Base-by-base conservation (phyloP, 2,329 filamentous ascomycete genomes). In the Sporothrix curviconia region DNA sequence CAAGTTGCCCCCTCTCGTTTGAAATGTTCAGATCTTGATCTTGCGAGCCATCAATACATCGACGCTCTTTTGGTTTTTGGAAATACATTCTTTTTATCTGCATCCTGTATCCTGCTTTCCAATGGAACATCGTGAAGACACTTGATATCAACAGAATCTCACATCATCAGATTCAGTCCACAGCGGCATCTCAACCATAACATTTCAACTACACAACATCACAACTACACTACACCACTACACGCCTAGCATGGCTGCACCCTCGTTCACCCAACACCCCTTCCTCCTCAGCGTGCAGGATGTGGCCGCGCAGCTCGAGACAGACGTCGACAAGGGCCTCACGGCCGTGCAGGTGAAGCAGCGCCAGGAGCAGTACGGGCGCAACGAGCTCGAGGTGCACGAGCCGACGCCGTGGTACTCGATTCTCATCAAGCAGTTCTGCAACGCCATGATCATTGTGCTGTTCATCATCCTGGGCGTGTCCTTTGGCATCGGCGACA, bases 401-500 rank as follows among this genome's bases (percentile, higher is more conserved):
- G 83, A 80, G 28, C 81, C 81, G 28, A 84, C 91, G 49, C 81
- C 80, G 67, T 78, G 84, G 86, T 76, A 84, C 65, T 91, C 85
- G 64, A 89, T 91, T 42, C 73, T 91, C 47, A 73, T 87, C 58
- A 85, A 86, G 64, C 87, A 91, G 69, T 70, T 90, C 22, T 81
- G 84, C 67, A 91, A 91, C 75, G 87, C 87, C 58, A 90, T 90
- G 87, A 87, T 87, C 22, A 37, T 57, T 9, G 55, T 90, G 50
- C 79, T 92, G 53, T 76, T 89, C 55, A 86, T 92, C 65, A 87
- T 87, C 65, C 90, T 91, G 85, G 85, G 82, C 46, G 77, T 85
- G 40, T 84, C 81, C 60, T 88, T 86, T 68, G 83, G 78, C 61
- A 85, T 88, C 60, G 71, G 77, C 44, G 85, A 72, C 32, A 66